Conservation (phyloP, 2,329 filamentous ascomycete species). For the Gliomastix tumulicola region DNA sequence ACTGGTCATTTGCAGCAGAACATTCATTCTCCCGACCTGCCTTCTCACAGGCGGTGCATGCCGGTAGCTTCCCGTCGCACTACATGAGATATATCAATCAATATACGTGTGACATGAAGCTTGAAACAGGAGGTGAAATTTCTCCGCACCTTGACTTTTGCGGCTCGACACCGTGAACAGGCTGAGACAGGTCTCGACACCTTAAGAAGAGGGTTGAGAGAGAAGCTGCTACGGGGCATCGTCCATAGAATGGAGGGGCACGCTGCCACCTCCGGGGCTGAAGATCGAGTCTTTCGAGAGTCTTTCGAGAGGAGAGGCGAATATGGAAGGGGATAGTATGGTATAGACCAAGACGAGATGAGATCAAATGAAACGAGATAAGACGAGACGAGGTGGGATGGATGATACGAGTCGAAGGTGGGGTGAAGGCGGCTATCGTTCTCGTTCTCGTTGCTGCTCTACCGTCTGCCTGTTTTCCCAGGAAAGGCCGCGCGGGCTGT, state of each 20-base stretch:
- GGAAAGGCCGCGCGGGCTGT: too few species aligned
- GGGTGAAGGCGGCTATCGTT: too few species aligned
- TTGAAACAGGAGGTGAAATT: background rate
- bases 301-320: too few species aligned
- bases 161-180: slow-evolving; percentile 76
- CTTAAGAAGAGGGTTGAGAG: slow-evolving; percentile 53
- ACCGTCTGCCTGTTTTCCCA: too few species aligned
- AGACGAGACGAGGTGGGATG: too few species aligned
- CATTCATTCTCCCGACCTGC: slow-evolving; percentile 81
- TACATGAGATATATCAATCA: slow-evolving; percentile 18
- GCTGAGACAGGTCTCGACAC: slow-evolving; percentile 76
- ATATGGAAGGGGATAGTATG: too few species aligned
- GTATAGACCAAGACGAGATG: too few species aligned
- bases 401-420: background rate
- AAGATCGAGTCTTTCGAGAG: too few species aligned
- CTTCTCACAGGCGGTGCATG: slow-evolving; percentile 92
- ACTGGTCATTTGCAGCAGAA: slow-evolving; percentile 91
- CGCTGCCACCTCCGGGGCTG: too few species aligned
- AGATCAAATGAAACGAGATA: too few species aligned
- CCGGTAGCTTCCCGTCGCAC: slow-evolving; percentile 93
- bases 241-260: too few species aligned
- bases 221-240: slow-evolving; percentile 41
- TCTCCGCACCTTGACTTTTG: slow-evolving; percentile 74
- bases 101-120: background rate
- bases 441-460: too few species aligned